Conservation (phyloP, 2,329 filamentous ascomycete species). For the Arthroderma sp. region DNA sequence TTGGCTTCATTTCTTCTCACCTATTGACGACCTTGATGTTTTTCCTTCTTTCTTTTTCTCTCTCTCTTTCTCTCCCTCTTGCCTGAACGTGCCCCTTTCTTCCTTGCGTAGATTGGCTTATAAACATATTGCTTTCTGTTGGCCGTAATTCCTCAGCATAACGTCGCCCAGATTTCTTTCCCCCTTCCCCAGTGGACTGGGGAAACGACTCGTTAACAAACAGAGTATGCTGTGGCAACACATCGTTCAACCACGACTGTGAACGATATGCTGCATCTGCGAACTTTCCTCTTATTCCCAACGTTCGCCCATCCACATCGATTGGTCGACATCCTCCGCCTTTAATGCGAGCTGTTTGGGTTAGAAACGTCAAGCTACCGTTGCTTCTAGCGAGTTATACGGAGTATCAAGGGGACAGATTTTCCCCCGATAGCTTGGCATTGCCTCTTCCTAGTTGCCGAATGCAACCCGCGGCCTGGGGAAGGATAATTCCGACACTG, state of each 20-base stretch:
- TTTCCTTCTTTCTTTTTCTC: not conserved
- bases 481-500: constrained; percentile 1
- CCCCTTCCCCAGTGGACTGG: not conserved
- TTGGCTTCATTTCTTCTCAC: not conserved
- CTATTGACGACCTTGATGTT: not conserved
- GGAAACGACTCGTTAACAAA: not conserved
- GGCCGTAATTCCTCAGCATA: not conserved
- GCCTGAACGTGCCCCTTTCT: not conserved
- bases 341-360: constrained; percentile 1
- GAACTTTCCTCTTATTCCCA: constrained; percentile 2
- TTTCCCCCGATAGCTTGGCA: not conserved
- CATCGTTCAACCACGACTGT: constrained; percentile 6
- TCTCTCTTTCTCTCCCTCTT: not conserved
- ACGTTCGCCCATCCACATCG: not conserved
- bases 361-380: not conserved
- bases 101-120: constrained; percentile 2
- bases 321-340: not conserved
- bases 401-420: not conserved
- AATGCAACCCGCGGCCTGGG: not conserved
- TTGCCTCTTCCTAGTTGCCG: not conserved
- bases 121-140: not conserved
- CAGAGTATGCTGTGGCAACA: constrained; percentile 5
- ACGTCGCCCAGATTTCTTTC: not conserved
- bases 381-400: not conserved
- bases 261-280: not conserved